These are phyloP conservation scores for Arabis hirsuta DNA, from an alignment of 345 rosid genomes.

Conservation along the genomic window DNA sequence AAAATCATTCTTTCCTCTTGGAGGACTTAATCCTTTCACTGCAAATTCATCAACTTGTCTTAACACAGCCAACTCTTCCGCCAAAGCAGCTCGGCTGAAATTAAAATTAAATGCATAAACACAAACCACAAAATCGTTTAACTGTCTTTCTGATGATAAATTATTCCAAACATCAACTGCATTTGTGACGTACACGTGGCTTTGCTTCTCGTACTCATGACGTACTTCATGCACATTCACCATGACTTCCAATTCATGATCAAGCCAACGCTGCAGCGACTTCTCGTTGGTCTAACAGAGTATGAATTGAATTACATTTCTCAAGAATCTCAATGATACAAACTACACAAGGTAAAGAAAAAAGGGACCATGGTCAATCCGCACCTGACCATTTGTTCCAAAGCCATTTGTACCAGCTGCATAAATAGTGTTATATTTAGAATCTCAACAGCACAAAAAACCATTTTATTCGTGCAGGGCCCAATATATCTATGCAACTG, in stretches of 20 bases:
- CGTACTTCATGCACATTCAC: slow-evolving; percentile 99
- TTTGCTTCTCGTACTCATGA: slow-evolving; percentile 93
- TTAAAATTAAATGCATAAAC: slow-evolving; percentile 18
- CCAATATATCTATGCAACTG: background rate
- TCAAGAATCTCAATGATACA: slow-evolving; percentile 17
- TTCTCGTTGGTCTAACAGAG: slow-evolving; percentile 80
- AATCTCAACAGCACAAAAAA: slow-evolving; percentile 28
- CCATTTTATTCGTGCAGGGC: background rate
- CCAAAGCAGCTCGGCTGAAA: slow-evolving; percentile 90
- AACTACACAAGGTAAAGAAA: slow-evolving; percentile 1
- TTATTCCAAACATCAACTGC: slow-evolving; percentile 11
- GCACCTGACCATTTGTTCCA: slow-evolving; percentile 86
- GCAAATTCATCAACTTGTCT: slow-evolving; percentile 91
- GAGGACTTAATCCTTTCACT: slow-evolving; percentile 90
- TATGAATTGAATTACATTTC: slow-evolving; percentile 25
- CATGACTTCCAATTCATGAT: slow-evolving; percentile 97
- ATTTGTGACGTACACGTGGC: slow-evolving; percentile 80
- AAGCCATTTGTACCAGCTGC: slow-evolving; percentile 76
- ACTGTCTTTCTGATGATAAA: background rate
- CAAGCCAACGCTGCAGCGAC: slow-evolving; percentile 90
- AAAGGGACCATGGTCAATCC: background rate
- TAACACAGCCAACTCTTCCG: slow-evolving; percentile 87
- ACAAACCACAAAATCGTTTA: slow-evolving; percentile 6
- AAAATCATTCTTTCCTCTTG: slow-evolving; percentile 90
- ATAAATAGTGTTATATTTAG: slow-evolving; percentile 44